These are phyloP conservation scores for Dendrobium nobile DNA, from an alignment of 106 monocot genomes.

Conservation along the genomic window DNA sequence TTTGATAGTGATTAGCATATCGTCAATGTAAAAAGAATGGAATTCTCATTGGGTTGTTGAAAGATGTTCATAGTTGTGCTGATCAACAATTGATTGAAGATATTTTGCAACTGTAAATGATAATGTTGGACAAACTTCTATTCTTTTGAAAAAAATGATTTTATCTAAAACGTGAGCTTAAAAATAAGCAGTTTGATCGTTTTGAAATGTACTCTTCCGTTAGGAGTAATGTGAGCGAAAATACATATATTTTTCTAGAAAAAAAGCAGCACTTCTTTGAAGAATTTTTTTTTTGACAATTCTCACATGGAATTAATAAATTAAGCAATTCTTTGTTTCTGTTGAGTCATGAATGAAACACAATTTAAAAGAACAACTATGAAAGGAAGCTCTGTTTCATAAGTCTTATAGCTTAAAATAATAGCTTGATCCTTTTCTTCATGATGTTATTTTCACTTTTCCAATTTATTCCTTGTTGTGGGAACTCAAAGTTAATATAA, in stretches of 20 bases:
- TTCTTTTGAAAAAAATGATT: conserved; percentile 64
- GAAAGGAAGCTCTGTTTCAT: not conserved
- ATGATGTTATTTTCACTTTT: not conserved
- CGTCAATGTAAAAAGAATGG: not conserved
- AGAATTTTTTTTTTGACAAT: conserved; percentile 8
- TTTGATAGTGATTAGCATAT: not conserved
- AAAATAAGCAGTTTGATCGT: conserved; percentile 7
- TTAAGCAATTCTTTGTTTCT: not conserved
- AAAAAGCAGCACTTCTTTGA: conserved; percentile 10
- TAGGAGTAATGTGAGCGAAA: not conserved
- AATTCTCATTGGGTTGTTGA: conserved; percentile 33
- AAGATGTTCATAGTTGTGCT: conserved; percentile 61
- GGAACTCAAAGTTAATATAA: not conserved
- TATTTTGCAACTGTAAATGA: conserved; percentile 51
- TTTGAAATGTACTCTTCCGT: conserved; percentile 7
- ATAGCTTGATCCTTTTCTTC: not conserved
- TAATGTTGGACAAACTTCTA: conserved; percentile 50
- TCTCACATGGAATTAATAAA: conserved; percentile 4
- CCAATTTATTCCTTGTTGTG: not conserved
- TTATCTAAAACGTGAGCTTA: conserved; percentile 11
- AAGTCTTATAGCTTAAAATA: not conserved
- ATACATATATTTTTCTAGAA: conserved; percentile 1
- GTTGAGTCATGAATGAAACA: not conserved
- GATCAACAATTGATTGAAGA: conserved; percentile 62
- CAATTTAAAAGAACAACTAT: not conserved